These are phyloP conservation scores for Globisporangium nagaii DNA, from an alignment of 352 stramenopile species.

Conservation along the genomic window DNA sequence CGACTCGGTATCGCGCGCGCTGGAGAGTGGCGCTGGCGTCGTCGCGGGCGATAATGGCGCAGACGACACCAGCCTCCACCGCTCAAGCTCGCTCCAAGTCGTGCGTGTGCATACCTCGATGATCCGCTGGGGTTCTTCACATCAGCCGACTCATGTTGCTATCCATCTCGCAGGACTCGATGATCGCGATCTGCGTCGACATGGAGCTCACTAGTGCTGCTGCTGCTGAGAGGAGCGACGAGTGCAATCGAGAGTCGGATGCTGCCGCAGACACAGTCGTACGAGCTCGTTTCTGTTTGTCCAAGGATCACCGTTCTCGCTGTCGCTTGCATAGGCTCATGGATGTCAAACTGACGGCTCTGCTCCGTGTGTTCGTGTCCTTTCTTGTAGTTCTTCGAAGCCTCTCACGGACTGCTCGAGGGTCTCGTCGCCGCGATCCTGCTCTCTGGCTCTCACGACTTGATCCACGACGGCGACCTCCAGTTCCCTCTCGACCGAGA, in stretches of 20 bases:
- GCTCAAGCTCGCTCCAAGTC: neutral
- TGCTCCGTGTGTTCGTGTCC: too few relatives aligned
- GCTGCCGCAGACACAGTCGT: neutral
- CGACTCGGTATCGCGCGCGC: neutral
- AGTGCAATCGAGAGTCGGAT: neutral
- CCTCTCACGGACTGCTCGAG: slow-evolving; percentile 3
- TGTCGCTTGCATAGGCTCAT: too few relatives aligned
- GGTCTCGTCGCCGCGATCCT: neutral
- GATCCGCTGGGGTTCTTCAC: neutral
- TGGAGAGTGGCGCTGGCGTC: neutral
- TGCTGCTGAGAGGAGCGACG: neutral
- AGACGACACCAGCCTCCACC: too few relatives aligned
- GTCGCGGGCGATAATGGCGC: neutral
- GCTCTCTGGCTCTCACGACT: neutral
- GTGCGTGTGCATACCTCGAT: neutral
- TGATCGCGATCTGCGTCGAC: neutral
- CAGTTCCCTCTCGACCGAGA: slow-evolving; percentile 6
- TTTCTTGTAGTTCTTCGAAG: neutral
- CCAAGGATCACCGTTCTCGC: too few relatives aligned
- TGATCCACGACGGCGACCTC: slow-evolving; percentile 1
- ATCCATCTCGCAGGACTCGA: neutral
- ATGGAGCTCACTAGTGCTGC: neutral
- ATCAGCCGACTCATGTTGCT: neutral
- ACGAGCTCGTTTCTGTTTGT: neutral
- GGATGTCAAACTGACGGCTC: too few relatives aligned